phyloP scores from a whole-genome alignment of 345 rosid genomes.

The Brassica napus region DNA sequence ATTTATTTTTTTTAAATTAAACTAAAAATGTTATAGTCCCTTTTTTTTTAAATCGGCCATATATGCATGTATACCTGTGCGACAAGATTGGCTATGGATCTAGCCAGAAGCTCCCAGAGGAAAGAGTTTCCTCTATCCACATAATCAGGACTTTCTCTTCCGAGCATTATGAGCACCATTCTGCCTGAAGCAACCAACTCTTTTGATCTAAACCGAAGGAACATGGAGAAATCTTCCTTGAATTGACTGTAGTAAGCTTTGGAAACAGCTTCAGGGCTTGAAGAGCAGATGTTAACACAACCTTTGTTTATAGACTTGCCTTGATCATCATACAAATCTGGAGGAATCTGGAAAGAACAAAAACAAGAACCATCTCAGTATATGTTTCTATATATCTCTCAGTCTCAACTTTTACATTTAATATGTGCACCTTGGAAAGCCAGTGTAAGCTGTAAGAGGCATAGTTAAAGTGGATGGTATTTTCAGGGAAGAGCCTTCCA shows the following conservation, averaged over 20 bases:
- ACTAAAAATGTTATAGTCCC: too few species aligned
- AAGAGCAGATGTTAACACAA: constrained; percentile 55
- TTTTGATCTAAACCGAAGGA: constrained; percentile 60
- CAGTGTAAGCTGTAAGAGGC: constrained; percentile 86
- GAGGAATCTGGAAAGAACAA: constrained; percentile 61
- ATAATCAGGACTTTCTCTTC: constrained; percentile 63
- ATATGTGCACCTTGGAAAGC: constrained; percentile 73
- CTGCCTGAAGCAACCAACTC: constrained; percentile 60
- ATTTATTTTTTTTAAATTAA: too few species aligned
- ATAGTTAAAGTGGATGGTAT: constrained; percentile 65
- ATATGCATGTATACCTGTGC: constrained; percentile 45
- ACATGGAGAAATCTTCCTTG: constrained; percentile 66
- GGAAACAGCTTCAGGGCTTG: constrained; percentile 62
- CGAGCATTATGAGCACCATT: constrained; percentile 71
- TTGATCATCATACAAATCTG: constrained; percentile 55
- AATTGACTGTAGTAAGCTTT: constrained; percentile 69
- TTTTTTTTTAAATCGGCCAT: too few species aligned
- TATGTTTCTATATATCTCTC: background rate
- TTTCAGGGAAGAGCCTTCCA: constrained; percentile 71
- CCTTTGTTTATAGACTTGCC: constrained; percentile 78
- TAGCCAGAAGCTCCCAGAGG: constrained; percentile 72
- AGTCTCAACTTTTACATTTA: background rate
- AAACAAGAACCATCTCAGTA: background rate
- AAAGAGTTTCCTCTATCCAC: constrained; percentile 87
- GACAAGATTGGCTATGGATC: constrained; percentile 55